Conservation (phyloP, 352 stramenopile genomes). For the Pythium chondricola region DNA sequence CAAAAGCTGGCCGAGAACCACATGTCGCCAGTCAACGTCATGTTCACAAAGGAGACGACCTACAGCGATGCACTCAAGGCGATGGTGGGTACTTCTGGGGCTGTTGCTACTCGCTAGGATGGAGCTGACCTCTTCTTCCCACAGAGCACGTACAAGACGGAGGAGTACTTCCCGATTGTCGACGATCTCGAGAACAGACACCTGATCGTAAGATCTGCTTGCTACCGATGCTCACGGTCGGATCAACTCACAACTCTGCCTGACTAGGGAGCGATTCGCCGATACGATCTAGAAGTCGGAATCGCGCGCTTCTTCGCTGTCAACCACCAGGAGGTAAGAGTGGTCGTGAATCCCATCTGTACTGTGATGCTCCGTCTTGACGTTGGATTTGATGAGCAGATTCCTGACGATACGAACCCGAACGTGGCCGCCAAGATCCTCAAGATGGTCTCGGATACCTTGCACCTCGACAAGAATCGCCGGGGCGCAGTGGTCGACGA, state of each 20-base stretch:
- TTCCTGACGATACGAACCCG: conserved; percentile 47
- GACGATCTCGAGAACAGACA: conserved; percentile 42
- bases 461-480: conserved; percentile 64
- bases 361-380: not conserved
- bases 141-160: conserved; percentile 66
- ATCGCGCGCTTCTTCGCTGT: conserved; percentile 70
- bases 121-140: not conserved
- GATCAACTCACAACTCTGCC: too few relatives aligned
- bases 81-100: conserved; percentile 28
- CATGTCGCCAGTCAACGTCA: conserved; percentile 44
- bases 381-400: too few relatives aligned
- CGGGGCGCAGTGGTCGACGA: conserved; percentile 48
- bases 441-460: conserved; percentile 63
- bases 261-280: conserved; percentile 50
- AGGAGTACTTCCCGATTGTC: conserved; percentile 79
- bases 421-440: conserved; percentile 65
- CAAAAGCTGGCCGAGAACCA: conserved; percentile 57
- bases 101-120: not conserved
- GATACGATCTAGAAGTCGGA: conserved; percentile 70
- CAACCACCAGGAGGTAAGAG: conserved; percentile 45
- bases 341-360: not conserved
- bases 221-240: not conserved
- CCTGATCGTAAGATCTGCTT: conserved; percentile 36
- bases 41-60: conserved; percentile 71
- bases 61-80: conserved; percentile 63